Base-by-base conservation (phyloP, 768 basidiomycete genomes). In the Trametes maxima region DNA sequence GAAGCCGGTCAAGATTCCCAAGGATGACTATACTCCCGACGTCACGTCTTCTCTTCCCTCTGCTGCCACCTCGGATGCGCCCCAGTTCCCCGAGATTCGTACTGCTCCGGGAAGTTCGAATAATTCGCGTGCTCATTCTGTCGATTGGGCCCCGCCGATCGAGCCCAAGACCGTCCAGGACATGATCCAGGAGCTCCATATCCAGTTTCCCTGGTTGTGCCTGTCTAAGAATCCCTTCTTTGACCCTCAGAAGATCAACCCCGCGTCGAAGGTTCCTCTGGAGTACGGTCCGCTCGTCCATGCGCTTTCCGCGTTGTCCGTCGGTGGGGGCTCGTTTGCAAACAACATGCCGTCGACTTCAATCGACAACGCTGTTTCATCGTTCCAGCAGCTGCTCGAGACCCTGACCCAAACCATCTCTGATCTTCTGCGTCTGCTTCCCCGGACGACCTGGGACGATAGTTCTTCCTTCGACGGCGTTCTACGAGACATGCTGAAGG, bases 321-420 rank as follows among this genome's bases (percentile, higher is more conserved):
- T 92, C 14, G 90, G 90, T 2, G 89, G 92, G 11, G 89, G 90
- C 10, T 91, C 90, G 7, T 93, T 93, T 68, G 87, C 90, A 39
- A 88, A 86, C 65, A 90, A 85, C 66, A 87, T 92, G 78, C 90
- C 92, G 16, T 87, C 90, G 6, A 89, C 90, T 12, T 90, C 91
- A n/a, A 92, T 94, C 69, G 92, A 94, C 72, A 90, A 92, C 35
- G 92, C 92, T 1, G 91, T 94, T 28, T 89, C 90, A 3, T 92
- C 92, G 14, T 94, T 94, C 77, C 92, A 95, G 67, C 91, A 93
- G 68, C 78, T 95, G 0, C 78, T 95, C 44, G 92, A 94, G 77
- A 94, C 91, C 0, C 77, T 95, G 45, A 95, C 92, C 0, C 92
- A 94, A 68, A 94, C 92, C 0, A 94, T 95, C 66, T 94, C 92